Evolutionary conservation across 805 yeast genomes (phyloP), one percentile per base, ranked within the genome.

Genomic region (Torulaspora microellipsoides): DNA sequence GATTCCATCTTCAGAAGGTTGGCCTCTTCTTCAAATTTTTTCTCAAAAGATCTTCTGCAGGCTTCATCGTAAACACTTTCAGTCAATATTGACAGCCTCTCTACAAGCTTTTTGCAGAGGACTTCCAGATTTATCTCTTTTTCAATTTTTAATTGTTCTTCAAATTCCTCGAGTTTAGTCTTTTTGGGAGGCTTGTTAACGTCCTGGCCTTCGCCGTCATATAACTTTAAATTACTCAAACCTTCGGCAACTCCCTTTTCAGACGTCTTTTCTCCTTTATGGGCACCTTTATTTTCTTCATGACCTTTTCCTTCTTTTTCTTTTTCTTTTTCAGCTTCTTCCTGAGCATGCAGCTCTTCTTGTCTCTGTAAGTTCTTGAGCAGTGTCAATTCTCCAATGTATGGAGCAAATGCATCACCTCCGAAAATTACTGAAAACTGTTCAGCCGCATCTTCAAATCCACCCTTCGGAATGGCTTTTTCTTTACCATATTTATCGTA

Each of bases 301-400:
- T 34, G 29, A n/a, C 39, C 32, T 25, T 39, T 34, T 31, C 36
- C 48, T 34, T 45, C 47, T 43, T 42, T 29, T 20, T 40, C 41
- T 25, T 49, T 41, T 56, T 65, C 66, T 38, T 60, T 68, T 23
- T 68, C 70, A 28, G 60, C 64, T 28, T 74, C 76, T 30, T 71
- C 78, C 42, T 69, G 73, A 38, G 73, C 71, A 30, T 68, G 70
- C 44, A 77, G 58, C 45, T 77, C 80, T 47, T 76, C 75, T 36
- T 77, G 69, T 60, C 83, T 81, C 32, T 83, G 76, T 60, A 93
- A 67, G 54, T 89, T 95, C 55, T 78, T 80, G 58, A 93, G 65
- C 61, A 90, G 71, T 25, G 89, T 77, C 48, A 89, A 68, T 61
- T 93, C 96, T 4, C 99, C 99, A 55, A 91, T 86, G 74, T 89